Evolutionary conservation across 352 stramenopile genomes (phyloP).

Genomic region (Pythium pectinolyticum): DNA sequence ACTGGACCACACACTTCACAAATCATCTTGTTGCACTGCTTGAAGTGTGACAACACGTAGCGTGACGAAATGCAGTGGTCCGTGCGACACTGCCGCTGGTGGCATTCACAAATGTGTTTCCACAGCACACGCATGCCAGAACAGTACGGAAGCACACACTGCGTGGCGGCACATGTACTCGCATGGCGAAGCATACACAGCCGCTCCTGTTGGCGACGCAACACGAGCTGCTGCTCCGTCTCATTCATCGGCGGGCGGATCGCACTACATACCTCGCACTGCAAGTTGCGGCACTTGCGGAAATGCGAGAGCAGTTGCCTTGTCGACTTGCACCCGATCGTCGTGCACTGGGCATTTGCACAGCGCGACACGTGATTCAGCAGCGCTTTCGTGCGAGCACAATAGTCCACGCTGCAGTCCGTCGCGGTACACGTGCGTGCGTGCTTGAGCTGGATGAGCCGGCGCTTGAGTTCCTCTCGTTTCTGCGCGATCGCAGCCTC

Average conservation of each 20-base stretch:
- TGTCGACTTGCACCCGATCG: slow-evolving; percentile 87
- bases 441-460: slow-evolving; percentile 86
- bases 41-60: slow-evolving; percentile 89
- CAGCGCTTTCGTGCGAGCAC: slow-evolving; percentile 75
- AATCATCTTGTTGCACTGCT: slow-evolving; percentile 91
- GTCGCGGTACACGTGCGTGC: slow-evolving; percentile 74
- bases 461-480: slow-evolving; percentile 80
- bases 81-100: slow-evolving; percentile 83
- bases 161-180: slow-evolving; percentile 65
- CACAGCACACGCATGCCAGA: slow-evolving; percentile 87
- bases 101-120: slow-evolving; percentile 91
- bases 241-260: slow-evolving; percentile 89
- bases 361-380: slow-evolving; percentile 82
- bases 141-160: slow-evolving; percentile 84
- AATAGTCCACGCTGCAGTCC: slow-evolving; percentile 83
- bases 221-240: slow-evolving; percentile 80
- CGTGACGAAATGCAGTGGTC: slow-evolving; percentile 88
- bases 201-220: slow-evolving; percentile 83
- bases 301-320: slow-evolving; percentile 86
- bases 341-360: slow-evolving; percentile 83
- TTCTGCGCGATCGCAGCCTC: slow-evolving; percentile 84
- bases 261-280: slow-evolving; percentile 85
- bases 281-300: slow-evolving; percentile 84
- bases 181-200: slow-evolving; percentile 87
- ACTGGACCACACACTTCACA: slow-evolving; percentile 89